Base-by-base conservation (phyloP, 2,329 filamentous ascomycete species). In the Cercospora berteroae region DNA sequence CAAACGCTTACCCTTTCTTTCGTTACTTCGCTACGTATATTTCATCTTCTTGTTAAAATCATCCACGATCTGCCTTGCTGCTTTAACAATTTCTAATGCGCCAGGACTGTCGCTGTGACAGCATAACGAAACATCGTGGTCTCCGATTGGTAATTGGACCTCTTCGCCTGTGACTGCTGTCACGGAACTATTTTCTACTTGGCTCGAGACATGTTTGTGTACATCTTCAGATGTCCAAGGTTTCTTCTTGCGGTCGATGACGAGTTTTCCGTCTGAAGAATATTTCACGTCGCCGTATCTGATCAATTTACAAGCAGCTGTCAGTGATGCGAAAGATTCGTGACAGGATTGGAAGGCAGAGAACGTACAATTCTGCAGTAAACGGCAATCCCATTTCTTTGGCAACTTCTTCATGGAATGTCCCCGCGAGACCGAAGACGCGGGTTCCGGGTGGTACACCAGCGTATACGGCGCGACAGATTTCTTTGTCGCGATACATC, bases 171-270 rank as follows among this genome's bases (percentile, higher is more conserved):
- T 80, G 5, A 81, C 79, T 0, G 80, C 78, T 5, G 74, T 81
- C 3, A 82, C 81, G 4, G 76, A 76, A 2, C 77, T 78, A 58
- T 77, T 76, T 36, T 81, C 77, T 5, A 82, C 74, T 63, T 82
- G 81, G 20, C 74, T 74, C 25, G 73, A 74, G 55, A 83, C 78
- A 39, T 83, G 81, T 63, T 74, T 77, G 67, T 79, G 76, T 7
- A 75, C 79, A 62, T 83, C 80, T 50, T 81, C 79, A 1, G 76
- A 71, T 50, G 79, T 78, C 81, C 81, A 82, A 8, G 81, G 74
- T 80, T 87, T 86, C 79, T 87, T 88, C 78, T 87, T 86, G 33
- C 86, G 80, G 69, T 86, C 85, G 73, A 87, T 86, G 2, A 87
- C 81, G 44, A 87, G 75, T 65, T 79, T 84, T 12, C 80, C 81